Evolutionary conservation across 202 grass and related monocot species (phyloP).

Genomic region (Musa balbisiana): DNA sequence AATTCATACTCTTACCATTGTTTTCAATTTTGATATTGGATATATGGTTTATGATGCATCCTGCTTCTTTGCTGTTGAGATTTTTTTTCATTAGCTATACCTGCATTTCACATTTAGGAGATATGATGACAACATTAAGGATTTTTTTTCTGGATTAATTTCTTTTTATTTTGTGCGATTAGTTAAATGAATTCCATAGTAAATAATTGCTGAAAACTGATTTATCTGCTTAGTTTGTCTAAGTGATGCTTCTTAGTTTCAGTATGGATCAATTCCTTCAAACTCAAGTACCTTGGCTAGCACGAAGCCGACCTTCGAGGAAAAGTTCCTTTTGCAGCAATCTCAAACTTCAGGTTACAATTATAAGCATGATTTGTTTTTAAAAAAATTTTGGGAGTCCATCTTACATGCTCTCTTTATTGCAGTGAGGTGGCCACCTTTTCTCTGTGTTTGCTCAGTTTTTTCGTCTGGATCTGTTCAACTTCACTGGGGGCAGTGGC

Average conservation of each 20-base stretch:
- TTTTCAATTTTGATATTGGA: no score
- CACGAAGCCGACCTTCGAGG: conserved; percentile 63
- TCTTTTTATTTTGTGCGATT: not conserved
- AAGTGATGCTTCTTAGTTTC: conserved; percentile 26
- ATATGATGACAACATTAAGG: no score
- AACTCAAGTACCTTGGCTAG: conserved; percentile 49
- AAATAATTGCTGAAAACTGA: not conserved
- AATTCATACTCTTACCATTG: no score
- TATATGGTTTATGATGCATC: no score
- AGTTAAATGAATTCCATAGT: not conserved
- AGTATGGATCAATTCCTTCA: conserved; percentile 94
- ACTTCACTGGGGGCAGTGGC: conserved; percentile 94
- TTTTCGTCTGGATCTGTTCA: conserved; percentile 98
- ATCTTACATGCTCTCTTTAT: conserved; percentile 15
- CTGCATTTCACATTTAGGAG: not conserved
- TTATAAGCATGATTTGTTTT: no score
- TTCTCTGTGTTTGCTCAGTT: conserved; percentile 90
- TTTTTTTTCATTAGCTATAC: not conserved
- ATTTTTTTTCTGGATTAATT: not conserved
- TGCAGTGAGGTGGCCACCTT: conserved; percentile 87
- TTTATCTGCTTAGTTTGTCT: conserved; percentile 26
- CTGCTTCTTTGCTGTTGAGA: not conserved
- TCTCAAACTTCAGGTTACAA: conserved; percentile 74
- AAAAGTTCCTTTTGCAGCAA: conserved; percentile 72
- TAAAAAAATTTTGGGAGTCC: not conserved